A percentile compares a stretch with the other conserved stretches of the same genome.
phyloP scores from a whole-genome alignment of 2,329 filamentous ascomycete species.

The Colletotrichum musicola region DNA sequence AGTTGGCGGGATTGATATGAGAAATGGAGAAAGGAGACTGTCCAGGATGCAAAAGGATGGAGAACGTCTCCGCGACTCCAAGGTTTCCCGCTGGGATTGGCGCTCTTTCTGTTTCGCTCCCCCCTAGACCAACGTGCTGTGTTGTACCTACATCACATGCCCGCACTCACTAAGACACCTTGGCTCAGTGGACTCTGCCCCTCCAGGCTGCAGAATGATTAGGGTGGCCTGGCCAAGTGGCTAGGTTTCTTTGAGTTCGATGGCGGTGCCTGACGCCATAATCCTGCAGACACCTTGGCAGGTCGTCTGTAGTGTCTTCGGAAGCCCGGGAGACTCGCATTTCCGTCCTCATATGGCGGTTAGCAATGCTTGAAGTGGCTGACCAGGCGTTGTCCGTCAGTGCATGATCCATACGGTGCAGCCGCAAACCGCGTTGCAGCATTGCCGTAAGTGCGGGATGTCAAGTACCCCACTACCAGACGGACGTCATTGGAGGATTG shows the following conservation, averaged over 20 bases:
- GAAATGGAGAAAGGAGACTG: slow-evolving; percentile 29
- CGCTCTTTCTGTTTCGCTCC: background rate
- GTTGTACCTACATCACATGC: slow-evolving; percentile 34
- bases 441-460: slow-evolving; percentile 8
- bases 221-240: slow-evolving; percentile 1
- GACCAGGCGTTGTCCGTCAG: background rate
- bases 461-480: slow-evolving; percentile 14
- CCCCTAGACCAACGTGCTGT: too few relatives aligned
- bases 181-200: slow-evolving; percentile 20
- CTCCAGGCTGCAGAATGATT: slow-evolving; percentile 33
- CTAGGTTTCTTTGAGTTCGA: slow-evolving; percentile 10
- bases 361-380: background rate
- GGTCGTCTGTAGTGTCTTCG: slow-evolving; percentile 3
- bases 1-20: slow-evolving; percentile 14
- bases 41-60: slow-evolving; percentile 20
- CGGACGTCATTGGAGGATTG: slow-evolving; percentile 29
- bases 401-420: slow-evolving; percentile 2
- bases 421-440: background rate
- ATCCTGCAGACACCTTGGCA: background rate
- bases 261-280: slow-evolving; percentile 1
- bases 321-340: slow-evolving; percentile 16
- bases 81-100: slow-evolving; percentile 28
- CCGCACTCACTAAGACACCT: slow-evolving; percentile 10
- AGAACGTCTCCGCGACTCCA: slow-evolving; percentile 35
- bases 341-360: slow-evolving; percentile 26